A percentile compares a stretch with the other conserved stretches of the same genome.
phyloP scores from a whole-genome alignment of 2,329 filamentous ascomycete genomes.

The Tolypocladium endophyticum region DNA sequence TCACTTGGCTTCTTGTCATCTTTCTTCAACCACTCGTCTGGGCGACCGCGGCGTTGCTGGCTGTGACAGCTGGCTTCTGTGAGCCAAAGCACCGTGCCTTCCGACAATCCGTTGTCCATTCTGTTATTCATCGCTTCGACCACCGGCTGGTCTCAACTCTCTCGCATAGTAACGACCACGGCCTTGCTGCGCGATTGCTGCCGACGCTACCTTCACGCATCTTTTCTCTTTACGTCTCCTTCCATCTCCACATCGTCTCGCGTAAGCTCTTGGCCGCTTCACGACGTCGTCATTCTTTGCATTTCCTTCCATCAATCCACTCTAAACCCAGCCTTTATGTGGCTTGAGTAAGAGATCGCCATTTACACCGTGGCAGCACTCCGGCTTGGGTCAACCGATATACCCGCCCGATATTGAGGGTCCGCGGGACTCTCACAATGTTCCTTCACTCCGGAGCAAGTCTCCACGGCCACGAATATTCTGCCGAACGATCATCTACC shows the following conservation, averaged over 20 bases:
- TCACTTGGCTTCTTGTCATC: background rate
- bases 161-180: background rate
- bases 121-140: background rate
- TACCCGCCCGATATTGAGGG: background rate
- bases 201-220: background rate
- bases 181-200: background rate
- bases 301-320: background rate
- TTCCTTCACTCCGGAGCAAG: constrained; percentile 49
- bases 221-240: background rate
- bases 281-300: background rate
- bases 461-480: constrained; percentile 51
- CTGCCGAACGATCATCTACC: constrained; percentile 22
- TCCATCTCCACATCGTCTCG: background rate
- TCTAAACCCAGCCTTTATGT: background rate
- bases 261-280: background rate
- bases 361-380: background rate
- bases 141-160: background rate
- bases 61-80: background rate
- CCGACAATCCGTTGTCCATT: background rate
- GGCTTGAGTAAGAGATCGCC: background rate
- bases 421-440: constrained; percentile 25
- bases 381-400: background rate
- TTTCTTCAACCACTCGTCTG: background rate
- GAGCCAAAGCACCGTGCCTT: background rate
- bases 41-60: background rate